Conservation (phyloP, 116 monocot species). For the Posidonia oceanica region DNA sequence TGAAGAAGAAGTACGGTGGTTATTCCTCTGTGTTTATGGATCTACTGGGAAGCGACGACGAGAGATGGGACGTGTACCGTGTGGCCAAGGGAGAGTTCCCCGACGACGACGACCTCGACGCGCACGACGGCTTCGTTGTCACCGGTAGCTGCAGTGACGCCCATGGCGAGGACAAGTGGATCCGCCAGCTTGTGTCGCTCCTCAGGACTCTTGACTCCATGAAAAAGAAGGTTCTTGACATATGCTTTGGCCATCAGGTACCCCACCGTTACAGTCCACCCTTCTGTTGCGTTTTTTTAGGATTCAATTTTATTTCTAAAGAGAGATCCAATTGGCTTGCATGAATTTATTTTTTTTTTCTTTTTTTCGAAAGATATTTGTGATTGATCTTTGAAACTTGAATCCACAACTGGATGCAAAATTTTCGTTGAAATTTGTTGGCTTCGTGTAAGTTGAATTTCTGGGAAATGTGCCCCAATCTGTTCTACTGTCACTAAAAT, state of each 20-base stretch:
- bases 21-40: constrained; percentile 40
- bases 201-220: constrained; percentile 22
- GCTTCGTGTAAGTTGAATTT: no score
- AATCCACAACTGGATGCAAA: no score
- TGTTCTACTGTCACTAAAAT: no score
- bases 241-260: constrained; percentile 96
- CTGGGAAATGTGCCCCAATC: no score
- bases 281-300: not conserved
- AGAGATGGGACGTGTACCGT: constrained; percentile 56
- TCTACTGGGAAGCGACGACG: constrained; percentile 43
- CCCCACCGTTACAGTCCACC: not conserved
- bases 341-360: no score
- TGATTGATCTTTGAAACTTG: no score
- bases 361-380: no score
- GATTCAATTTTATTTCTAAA: no score
- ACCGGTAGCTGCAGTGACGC: constrained; percentile 77
- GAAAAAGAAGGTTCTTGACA: constrained; percentile 52
- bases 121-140: constrained; percentile 63
- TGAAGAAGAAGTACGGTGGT: constrained; percentile 40
- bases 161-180: constrained; percentile 60
- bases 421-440: no score
- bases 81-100: constrained; percentile 52
- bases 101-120: constrained; percentile 13
- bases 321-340: no score
- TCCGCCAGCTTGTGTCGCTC: constrained; percentile 32